These are phyloP conservation scores for Oehlia diaphana DNA, from an alignment of 192 early-diverging fungal species.

Conservation along the genomic window DNA sequence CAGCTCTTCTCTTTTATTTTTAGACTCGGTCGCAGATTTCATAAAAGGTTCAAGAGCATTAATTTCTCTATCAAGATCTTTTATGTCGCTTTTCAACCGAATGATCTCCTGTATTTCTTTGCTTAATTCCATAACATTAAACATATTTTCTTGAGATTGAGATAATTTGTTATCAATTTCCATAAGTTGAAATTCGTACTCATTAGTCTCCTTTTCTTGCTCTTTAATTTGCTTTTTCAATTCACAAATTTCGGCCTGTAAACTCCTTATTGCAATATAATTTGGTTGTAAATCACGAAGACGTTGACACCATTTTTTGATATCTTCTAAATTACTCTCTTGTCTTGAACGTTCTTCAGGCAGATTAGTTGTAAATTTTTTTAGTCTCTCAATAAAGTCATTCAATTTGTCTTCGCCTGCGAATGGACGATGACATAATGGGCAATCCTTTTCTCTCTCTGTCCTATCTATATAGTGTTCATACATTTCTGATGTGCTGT, in stretches of 20 bases:
- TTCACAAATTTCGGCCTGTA: conserved; percentile 54
- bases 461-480: conserved; percentile 62
- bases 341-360: conserved; percentile 30
- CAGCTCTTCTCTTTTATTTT: conserved; percentile 54
- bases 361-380: conserved; percentile 40
- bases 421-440: conserved; percentile 82
- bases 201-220: conserved; percentile 31
- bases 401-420: conserved; percentile 47
- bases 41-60: conserved; percentile 48
- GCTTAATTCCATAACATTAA: conserved; percentile 33
- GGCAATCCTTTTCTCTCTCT: conserved; percentile 69
- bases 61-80: conserved; percentile 47
- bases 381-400: background rate
- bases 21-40: conserved; percentile 59
- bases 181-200: background rate
- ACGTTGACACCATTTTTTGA: conserved; percentile 35
- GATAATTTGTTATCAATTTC: background rate
- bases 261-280: conserved; percentile 44
- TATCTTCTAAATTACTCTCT: conserved; percentile 45
- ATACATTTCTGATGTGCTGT: conserved; percentile 62
- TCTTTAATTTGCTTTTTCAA: conserved; percentile 36
- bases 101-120: conserved; percentile 41
- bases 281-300: conserved; percentile 44
- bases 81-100: conserved; percentile 42
- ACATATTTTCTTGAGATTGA: background rate